Percentiles rank a stretch among this genome's conserved stretches.
These are phyloP conservation scores for Beauveria caledonica DNA, from an alignment of 2,329 filamentous ascomycete species.

Conservation along the genomic window DNA sequence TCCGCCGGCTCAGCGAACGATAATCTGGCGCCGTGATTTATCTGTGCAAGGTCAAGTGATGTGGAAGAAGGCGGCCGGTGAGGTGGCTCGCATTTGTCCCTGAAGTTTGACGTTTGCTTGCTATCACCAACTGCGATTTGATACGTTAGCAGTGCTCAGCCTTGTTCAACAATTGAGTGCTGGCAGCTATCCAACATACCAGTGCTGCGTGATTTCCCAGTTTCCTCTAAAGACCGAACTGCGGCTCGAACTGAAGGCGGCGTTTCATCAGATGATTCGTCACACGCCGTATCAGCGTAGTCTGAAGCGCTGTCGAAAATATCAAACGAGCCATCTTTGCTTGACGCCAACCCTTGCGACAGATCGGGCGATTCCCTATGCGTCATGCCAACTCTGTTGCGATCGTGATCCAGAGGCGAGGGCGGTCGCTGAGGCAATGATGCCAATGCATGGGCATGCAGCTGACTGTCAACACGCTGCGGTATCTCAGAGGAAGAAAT, in stretches of 20 bases:
- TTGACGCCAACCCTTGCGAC: background rate
- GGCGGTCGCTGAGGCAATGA: background rate
- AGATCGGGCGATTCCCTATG: background rate
- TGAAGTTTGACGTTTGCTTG: background rate
- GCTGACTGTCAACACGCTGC: background rate
- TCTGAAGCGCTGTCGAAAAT: background rate
- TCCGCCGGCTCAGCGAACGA: background rate
- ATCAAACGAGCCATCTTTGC: background rate
- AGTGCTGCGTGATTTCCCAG: background rate
- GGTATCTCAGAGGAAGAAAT: background rate
- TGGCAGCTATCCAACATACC: background rate
- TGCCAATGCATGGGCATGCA: background rate
- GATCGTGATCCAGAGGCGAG: background rate
- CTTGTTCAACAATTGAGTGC: background rate
- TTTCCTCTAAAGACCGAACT: background rate
- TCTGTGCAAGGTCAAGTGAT: background rate
- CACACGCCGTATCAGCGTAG: background rate
- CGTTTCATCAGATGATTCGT: background rate
- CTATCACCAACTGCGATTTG: background rate
- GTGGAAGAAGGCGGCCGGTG: background rate
- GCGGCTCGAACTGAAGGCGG: background rate
- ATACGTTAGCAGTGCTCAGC: background rate
- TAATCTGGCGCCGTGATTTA: background rate
- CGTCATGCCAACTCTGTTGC: background rate
- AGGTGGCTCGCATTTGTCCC: background rate